Evolutionary conservation across 768 basidiomycete genomes (phyloP).

Genomic region (Calocybe gangraenosa): DNA sequence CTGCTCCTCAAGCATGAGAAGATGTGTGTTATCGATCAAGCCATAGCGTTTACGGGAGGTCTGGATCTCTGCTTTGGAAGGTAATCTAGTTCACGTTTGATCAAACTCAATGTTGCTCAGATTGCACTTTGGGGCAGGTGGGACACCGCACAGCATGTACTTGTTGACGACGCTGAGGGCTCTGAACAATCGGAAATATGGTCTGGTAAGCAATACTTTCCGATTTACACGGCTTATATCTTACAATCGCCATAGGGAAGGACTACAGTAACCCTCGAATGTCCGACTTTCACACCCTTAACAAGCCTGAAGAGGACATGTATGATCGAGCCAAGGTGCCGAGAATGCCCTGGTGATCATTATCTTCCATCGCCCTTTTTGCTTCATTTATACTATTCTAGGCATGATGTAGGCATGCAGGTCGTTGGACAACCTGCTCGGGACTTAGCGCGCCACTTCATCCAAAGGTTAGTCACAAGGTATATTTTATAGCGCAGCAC

Average conservation of each 20-base stretch:
- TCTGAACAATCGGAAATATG: constrained; percentile 70
- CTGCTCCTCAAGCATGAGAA: constrained; percentile 81
- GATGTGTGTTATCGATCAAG: constrained; percentile 93
- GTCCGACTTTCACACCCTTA: constrained; percentile 77
- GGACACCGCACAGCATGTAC: constrained; percentile 94
- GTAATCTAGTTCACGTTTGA: constrained; percentile 24
- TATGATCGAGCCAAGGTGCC: constrained; percentile 87
- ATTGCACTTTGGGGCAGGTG: constrained; percentile 44
- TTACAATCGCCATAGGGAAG: constrained; percentile 56
- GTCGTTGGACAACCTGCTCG: constrained; percentile 95
- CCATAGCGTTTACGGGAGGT: constrained; percentile 98
- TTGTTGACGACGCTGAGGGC: constrained; percentile 78
- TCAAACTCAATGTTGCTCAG: neutral
- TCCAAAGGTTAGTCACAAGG: constrained; percentile 61
- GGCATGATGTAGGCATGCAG: constrained; percentile 97
- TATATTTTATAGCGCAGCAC: constrained; percentile 11
- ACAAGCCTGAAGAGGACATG: constrained; percentile 93
- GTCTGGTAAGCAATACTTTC: constrained; percentile 56
- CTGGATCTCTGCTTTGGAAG: constrained; percentile 92
- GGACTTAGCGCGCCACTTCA: constrained; percentile 92
- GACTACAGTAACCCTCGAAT: constrained; percentile 93
- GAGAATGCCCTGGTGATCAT: constrained; percentile 86
- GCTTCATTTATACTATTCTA: constrained; percentile 22
- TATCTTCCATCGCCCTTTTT: neutral
- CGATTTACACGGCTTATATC: neutral